phyloP scores from a whole-genome alignment of 495 filamentous ascomycete species.

The Recurvomyces mirabilis region DNA sequence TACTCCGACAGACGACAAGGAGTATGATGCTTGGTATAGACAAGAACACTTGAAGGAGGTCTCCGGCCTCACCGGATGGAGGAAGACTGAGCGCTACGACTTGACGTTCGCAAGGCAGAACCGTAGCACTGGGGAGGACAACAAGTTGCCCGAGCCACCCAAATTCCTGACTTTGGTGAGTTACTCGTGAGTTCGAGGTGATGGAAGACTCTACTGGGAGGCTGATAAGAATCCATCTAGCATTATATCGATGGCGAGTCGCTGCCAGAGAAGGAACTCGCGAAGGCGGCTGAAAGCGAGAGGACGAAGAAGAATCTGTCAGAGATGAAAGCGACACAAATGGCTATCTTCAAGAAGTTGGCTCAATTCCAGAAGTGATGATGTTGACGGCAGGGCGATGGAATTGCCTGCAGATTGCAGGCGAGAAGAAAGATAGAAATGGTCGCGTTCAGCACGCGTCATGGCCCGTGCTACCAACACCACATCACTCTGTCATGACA shows the following conservation, averaged over 20 bases:
- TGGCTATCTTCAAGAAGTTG: slow-evolving; percentile 6
- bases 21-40: slow-evolving; percentile 18
- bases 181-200: neutral
- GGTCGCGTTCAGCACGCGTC: neutral
- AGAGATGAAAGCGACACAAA: neutral
- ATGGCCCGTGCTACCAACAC: too few species aligned
- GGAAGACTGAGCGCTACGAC: slow-evolving; percentile 8
- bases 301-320: slow-evolving; percentile 16
- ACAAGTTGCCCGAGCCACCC: slow-evolving; percentile 6
- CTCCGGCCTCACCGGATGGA: slow-evolving; percentile 14
- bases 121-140: slow-evolving; percentile 13
- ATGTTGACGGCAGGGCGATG: neutral
- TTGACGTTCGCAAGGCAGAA: slow-evolving; percentile 20
- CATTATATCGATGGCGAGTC: slow-evolving; percentile 8
- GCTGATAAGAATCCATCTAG: neutral
- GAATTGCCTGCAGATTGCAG: neutral
- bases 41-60: slow-evolving; percentile 20
- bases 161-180: slow-evolving; percentile 9
- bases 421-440: neutral
- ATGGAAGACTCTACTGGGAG: neutral
- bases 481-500: too few species aligned
- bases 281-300: slow-evolving; percentile 8
- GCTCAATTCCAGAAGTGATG: neutral
- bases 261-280: slow-evolving; percentile 4
- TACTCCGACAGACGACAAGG: slow-evolving; percentile 16